These are phyloP conservation scores for Phytophthora citricola DNA, from an alignment of 352 stramenopile genomes.

Conservation along the genomic window DNA sequence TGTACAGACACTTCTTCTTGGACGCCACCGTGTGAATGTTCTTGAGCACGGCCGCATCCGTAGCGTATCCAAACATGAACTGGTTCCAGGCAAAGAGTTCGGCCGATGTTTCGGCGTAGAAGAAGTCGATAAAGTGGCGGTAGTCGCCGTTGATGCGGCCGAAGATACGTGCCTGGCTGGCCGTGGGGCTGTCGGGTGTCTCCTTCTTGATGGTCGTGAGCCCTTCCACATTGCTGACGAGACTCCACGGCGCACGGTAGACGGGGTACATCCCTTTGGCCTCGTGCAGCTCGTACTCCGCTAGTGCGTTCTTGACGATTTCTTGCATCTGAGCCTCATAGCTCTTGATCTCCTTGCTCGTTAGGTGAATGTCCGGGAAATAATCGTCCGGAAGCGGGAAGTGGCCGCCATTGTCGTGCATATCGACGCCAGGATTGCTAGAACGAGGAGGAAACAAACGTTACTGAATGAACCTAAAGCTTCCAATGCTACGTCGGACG, in stretches of 20 bases:
- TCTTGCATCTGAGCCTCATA: conserved; percentile 50
- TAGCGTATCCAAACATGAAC: conserved; percentile 69
- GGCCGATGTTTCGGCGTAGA: conserved; percentile 68
- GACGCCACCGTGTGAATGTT: conserved; percentile 68
- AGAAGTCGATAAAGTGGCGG: conserved; percentile 74
- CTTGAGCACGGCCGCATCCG: conserved; percentile 72
- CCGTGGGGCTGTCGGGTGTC: conserved; percentile 19
- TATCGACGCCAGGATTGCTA: conserved; percentile 13
- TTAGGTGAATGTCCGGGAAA: conserved; percentile 48
- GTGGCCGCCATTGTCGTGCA: conserved; percentile 36
- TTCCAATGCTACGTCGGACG: conserved; percentile 7
- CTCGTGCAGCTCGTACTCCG: conserved; percentile 52
- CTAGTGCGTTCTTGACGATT: conserved; percentile 47
- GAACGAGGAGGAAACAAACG: conserved; percentile 2
- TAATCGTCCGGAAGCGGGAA: conserved; percentile 54
- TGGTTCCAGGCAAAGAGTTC: conserved; percentile 79
- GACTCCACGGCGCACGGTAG: conserved; percentile 42
- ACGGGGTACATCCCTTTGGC: conserved; percentile 36
- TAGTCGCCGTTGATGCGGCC: conserved; percentile 69
- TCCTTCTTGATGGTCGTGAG: conserved; percentile 55
- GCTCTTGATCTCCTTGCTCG: conserved; percentile 28
- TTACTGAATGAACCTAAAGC: conserved; percentile 1
- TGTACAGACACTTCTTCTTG: conserved; percentile 59
- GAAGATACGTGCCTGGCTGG: conserved; percentile 60
- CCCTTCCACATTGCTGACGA: conserved; percentile 39